phyloP scores from a whole-genome alignment of 208 protist genomes.

The Leishmania amazonensis region DNA sequence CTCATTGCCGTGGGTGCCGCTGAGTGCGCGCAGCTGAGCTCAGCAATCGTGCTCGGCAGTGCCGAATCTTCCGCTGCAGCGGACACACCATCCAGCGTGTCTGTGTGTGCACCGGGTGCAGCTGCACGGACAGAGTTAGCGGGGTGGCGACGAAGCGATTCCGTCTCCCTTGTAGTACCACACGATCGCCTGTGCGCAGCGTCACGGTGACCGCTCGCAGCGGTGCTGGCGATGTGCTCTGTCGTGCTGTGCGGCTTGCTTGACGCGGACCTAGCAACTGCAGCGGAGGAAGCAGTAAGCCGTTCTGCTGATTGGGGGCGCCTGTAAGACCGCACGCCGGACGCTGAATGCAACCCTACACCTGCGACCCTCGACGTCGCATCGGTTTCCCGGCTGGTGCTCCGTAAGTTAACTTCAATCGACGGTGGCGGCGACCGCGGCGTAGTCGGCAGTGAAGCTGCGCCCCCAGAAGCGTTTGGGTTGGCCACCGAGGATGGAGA shows the following conservation, averaged over 20 bases:
- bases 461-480: neutral
- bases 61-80: neutral
- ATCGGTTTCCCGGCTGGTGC: neutral
- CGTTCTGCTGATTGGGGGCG: neutral
- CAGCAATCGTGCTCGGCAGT: constrained; percentile 11
- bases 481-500: constrained; percentile 1
- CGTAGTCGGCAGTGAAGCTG: neutral
- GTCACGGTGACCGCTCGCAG: neutral
- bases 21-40: neutral
- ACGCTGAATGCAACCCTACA: neutral
- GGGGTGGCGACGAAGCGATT: neutral
- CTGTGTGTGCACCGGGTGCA: neutral
- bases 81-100: neutral
- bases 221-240: neutral
- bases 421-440: neutral
- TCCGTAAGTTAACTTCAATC: neutral
- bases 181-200: neutral
- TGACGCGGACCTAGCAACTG: neutral
- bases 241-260: neutral
- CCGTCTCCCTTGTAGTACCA: neutral
- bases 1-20: neutral
- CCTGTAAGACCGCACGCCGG: neutral
- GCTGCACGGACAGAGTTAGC: neutral
- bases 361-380: neutral
- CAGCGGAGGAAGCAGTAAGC: neutral